phyloP scores from a whole-genome alignment of 495 filamentous ascomycete species.

The Neurospora terricola region DNA sequence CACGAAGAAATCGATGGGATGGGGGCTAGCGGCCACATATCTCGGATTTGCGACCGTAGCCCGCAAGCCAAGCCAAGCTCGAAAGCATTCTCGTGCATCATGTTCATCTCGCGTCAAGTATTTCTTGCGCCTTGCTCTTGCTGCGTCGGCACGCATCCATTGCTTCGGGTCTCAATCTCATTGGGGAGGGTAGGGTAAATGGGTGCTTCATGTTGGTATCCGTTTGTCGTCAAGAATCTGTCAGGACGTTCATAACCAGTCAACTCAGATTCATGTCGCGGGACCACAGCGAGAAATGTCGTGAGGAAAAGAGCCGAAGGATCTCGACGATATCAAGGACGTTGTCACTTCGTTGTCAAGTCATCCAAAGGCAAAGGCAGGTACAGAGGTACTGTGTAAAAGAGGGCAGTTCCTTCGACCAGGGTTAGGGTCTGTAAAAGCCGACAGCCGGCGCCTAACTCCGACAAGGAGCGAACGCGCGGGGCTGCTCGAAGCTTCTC shows the following conservation, averaged over 20 bases:
- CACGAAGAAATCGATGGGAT: too few species aligned
- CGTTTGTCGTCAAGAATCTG: background rate
- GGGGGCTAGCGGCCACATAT: background rate
- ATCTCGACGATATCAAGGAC: background rate
- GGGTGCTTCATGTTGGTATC: background rate
- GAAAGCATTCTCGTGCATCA: background rate
- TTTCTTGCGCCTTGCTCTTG: background rate
- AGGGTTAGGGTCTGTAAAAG: slow-evolving; percentile 12
- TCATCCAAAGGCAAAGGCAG: background rate
- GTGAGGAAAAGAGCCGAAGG: background rate
- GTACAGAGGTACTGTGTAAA: background rate
- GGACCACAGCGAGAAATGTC: background rate
- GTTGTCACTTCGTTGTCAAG: background rate
- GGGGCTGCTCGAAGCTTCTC: slow-evolving; percentile 20
- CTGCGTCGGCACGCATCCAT: background rate
- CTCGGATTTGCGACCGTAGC: background rate
- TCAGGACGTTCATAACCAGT: background rate
- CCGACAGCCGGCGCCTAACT: background rate
- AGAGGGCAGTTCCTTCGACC: background rate
- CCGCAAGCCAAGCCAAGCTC: background rate
- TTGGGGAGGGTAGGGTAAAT: background rate
- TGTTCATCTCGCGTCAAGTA: background rate
- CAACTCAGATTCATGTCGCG: background rate
- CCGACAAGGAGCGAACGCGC: background rate
- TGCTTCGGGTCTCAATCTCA: background rate